A percentile compares a stretch with the other conserved stretches of the same genome.
Conservation (phyloP, 2,329 filamentous ascomycete species). For the Cladosporium sp. region DNA sequence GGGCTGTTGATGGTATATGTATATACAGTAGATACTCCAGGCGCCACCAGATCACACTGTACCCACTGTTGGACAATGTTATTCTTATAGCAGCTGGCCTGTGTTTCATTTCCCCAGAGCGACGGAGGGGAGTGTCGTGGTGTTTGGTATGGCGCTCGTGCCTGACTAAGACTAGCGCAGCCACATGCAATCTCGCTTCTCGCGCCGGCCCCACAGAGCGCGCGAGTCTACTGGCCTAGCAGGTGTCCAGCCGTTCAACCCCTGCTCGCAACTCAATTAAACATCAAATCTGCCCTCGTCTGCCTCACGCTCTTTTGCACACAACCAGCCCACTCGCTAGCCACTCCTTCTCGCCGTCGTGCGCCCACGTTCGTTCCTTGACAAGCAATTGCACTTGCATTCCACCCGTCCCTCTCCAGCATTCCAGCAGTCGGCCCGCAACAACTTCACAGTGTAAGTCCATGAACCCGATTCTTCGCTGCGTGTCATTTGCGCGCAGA, state of each 20-base stretch:
- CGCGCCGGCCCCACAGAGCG: not conserved
- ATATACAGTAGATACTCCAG: too few relatives aligned
- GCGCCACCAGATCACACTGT: not conserved
- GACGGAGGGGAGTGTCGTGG: not conserved
- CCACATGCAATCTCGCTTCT: constrained; percentile 1
- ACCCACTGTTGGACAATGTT: not conserved
- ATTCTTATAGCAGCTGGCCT: not conserved
- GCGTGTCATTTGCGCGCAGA: not conserved
- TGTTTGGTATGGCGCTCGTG: not conserved
- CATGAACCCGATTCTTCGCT: not conserved
- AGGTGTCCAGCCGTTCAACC: not conserved
- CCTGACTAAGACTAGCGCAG: not conserved
- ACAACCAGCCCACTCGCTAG: not conserved
- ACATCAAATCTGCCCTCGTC: not conserved
- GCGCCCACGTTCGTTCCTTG: constrained; percentile 10
- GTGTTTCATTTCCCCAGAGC: not conserved
- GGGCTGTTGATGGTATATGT: too few relatives aligned
- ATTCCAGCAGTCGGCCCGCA: constrained; percentile 2
- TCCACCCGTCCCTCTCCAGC: not conserved
- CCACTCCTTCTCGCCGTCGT: constrained; percentile 7
- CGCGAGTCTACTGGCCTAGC: not conserved
- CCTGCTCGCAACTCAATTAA: constrained; percentile 3
- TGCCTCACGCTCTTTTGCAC: not conserved
- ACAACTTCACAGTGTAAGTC: not conserved
- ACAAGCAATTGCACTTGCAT: constrained; percentile 2